Conservation (phyloP, 164 flowering plant species). For the Sedum album region DNA sequence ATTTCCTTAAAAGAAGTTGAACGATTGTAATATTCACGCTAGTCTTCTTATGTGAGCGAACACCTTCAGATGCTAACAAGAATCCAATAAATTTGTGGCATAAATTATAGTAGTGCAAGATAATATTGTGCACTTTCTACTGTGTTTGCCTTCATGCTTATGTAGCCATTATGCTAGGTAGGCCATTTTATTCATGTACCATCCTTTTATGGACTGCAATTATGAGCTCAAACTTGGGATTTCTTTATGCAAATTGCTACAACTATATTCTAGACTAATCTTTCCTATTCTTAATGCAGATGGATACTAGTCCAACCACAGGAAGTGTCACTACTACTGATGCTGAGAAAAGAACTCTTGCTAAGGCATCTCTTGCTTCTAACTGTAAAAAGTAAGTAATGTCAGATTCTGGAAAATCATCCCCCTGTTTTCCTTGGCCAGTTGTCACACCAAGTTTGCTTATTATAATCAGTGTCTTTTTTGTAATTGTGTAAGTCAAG, state of each 20-base stretch:
- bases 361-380: constrained; percentile 77
- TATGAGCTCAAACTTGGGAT: no score
- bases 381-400: constrained; percentile 79
- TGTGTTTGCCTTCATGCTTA: background rate
- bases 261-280: background rate
- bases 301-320: constrained; percentile 94
- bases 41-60: background rate
- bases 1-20: background rate
- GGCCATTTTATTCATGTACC: no score
- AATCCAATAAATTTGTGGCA: no score
- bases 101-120: background rate
- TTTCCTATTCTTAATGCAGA: constrained; percentile 31
- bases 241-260: background rate
- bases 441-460: no score
- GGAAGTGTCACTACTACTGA: constrained; percentile 82
- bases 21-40: background rate
- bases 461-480: background rate
- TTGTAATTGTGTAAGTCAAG: background rate
- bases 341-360: constrained; percentile 76
- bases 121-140: background rate
- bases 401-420: background rate
- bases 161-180: background rate
- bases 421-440: background rate
- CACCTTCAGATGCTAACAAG: background rate
- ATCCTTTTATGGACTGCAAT: background rate